Evolutionary conservation across 2,329 filamentous ascomycete species (phyloP).

Genomic region (Emydomyces testavorans): DNA sequence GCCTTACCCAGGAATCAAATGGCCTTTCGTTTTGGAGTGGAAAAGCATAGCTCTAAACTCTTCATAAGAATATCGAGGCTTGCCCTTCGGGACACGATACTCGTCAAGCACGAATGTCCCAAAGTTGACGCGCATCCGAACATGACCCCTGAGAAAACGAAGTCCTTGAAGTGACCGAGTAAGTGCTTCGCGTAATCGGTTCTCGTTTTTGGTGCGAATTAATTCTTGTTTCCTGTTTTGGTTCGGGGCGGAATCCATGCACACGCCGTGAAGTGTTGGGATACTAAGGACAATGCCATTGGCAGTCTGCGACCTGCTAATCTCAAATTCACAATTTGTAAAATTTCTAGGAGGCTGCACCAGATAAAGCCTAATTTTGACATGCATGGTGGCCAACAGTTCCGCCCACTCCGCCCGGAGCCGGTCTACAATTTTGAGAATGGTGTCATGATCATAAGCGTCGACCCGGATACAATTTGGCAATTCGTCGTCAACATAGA

Average conservation of each 20-base stretch:
- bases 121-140: conserved; percentile 35
- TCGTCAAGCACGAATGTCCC: conserved; percentile 32
- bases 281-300: background rate
- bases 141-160: conserved; percentile 25
- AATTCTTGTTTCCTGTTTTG: conserved; percentile 17
- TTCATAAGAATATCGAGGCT: conserved; percentile 24
- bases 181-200: conserved; percentile 23
- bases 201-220: conserved; percentile 24
- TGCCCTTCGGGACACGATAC: conserved; percentile 24
- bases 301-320: conserved; percentile 17
- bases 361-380: conserved; percentile 27
- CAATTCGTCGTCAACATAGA: conserved; percentile 29
- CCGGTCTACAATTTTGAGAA: conserved; percentile 28
- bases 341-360: conserved; percentile 22
- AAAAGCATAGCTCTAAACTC: conserved; percentile 35
- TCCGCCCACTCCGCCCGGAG: conserved; percentile 24
- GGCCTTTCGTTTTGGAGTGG: conserved; percentile 27
- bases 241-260: conserved; percentile 17
- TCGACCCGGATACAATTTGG: conserved; percentile 25
- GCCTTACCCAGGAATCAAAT: conserved; percentile 30
- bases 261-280: conserved; percentile 16
- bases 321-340: conserved; percentile 20
- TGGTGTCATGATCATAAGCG: conserved; percentile 25
- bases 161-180: conserved; percentile 25
- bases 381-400: conserved; percentile 21